Evolutionary conservation across 75 land plant genomes (phyloP).

Genomic region (Pinus albicaulis): DNA sequence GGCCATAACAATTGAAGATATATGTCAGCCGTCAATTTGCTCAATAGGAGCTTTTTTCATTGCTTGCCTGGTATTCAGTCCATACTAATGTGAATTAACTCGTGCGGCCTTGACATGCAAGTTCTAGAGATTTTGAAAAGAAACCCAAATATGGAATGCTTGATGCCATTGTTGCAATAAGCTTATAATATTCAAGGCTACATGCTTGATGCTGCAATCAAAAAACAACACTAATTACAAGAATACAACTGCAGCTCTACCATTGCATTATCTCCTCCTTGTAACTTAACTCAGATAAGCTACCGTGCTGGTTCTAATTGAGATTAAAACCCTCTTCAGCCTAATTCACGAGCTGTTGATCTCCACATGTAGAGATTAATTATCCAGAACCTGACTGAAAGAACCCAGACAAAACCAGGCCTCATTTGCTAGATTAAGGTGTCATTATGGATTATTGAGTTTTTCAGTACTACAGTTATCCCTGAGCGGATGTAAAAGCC

Average conservation of each 20-base stretch:
- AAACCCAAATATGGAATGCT: too few species aligned
- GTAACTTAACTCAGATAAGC: not conserved
- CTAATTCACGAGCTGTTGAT: not conserved
- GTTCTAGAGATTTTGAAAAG: too few species aligned
- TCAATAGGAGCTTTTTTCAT: too few species aligned
- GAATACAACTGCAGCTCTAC: not conserved
- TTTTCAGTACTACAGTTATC: constrained; percentile 75
- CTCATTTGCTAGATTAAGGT: constrained; percentile 42
- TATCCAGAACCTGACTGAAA: not conserved
- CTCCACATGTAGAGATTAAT: not conserved
- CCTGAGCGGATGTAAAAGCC: constrained; percentile 92
- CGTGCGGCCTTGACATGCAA: too few species aligned
- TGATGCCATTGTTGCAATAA: too few species aligned
- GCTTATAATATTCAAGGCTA: not conserved
- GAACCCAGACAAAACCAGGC: not conserved
- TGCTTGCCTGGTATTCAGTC: too few species aligned
- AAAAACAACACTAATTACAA: not conserved
- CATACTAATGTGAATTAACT: too few species aligned
- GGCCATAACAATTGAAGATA: too few species aligned
- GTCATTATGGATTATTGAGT: constrained; percentile 76
- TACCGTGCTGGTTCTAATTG: not conserved
- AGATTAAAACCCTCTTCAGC: not conserved
- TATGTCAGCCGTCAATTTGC: too few species aligned
- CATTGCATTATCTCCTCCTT: not conserved
- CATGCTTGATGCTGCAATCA: not conserved